Evolutionary conservation across 345 rosid genomes (phyloP).

Genomic region (Salix suchowensis): DNA sequence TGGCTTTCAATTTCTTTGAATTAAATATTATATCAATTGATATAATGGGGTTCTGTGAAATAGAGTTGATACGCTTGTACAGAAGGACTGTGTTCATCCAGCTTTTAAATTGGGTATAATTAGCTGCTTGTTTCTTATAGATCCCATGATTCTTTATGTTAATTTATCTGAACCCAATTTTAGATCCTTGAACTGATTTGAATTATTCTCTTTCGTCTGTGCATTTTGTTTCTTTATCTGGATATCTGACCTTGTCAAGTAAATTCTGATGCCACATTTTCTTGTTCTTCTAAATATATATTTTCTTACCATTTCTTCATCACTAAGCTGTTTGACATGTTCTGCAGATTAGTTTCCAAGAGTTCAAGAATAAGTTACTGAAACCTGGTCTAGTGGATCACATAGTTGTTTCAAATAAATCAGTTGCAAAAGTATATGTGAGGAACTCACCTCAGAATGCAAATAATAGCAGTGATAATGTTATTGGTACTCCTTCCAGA

Average conservation of each 20-base stretch:
- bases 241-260: neutral
- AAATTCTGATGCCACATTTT: neutral
- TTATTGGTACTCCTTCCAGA: conserved; percentile 30
- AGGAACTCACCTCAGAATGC: conserved; percentile 43
- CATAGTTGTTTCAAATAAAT: conserved; percentile 79
- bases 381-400: conserved; percentile 92
- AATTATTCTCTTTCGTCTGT: neutral
- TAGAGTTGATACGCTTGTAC: too few relatives aligned
- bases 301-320: neutral
- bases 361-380: conserved; percentile 89
- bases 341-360: conserved; percentile 91
- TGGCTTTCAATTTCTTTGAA: neutral
- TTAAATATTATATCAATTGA: neutral
- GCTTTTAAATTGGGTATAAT: neutral
- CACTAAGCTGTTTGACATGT: conserved; percentile 6
- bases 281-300: neutral
- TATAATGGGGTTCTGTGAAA: neutral
- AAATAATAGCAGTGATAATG: conserved; percentile 33
- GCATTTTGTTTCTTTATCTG: neutral
- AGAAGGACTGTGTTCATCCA: neutral
- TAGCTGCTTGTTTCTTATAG: too few relatives aligned
- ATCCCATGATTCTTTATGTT: neutral
- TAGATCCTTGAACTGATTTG: neutral
- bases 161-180: neutral
- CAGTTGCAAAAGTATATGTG: conserved; percentile 88